Base-by-base conservation (phyloP, 2,329 filamentous ascomycete genomes). In the Exutisphaerella laricina region DNA sequence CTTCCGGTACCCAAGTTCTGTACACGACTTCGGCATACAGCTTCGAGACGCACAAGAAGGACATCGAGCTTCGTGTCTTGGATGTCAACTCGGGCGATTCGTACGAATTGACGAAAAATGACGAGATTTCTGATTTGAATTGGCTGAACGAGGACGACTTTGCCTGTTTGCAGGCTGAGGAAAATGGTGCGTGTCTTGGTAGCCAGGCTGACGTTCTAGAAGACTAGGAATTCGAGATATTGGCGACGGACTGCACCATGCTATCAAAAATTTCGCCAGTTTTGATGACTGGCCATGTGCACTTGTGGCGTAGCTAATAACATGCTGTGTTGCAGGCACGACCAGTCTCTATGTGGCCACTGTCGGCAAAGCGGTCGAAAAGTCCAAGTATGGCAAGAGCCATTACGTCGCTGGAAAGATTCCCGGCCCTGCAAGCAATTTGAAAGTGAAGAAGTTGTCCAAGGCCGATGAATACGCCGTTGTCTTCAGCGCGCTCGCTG, bases 11-110 rank as follows among this genome's bases (percentile, higher is more conserved):
- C 41, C 70, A 77, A 45, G 72, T 82, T 34, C 65, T 88, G 20
- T 88, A 82, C 59, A 79, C 79, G 30, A 77, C 80, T 12, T 85
- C 84, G 0, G 79, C 82, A 1, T 95, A 94, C 64, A 89, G 80
- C 4, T 95, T 95, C 64, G 73, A 84, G 28, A 74, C 78, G 0
- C 87, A 94, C 60, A 72, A 73, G 34, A 84, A 82, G 60, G 77
- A 74, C 4, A 74, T 71, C 46, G 82, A 88, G 67, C 81, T 84
- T 53, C 78, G 82, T 13, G 64, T 90, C 18, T 68, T 95, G 29
- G 80, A 90, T 54, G 72, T 88, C 45, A 68, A 74, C 33, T 78
- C 76, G 5, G 82, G 83, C 23, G 73, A 82, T 38, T 82, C 82
- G 3, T 77, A 72, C 3, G 65, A 81, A 9, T 70, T 94, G 8